A percentile compares a stretch with the other conserved stretches of the same genome.
These are phyloP conservation scores for Hemerocallis citrina DNA, from an alignment of 106 monocot species.

Conservation along the genomic window DNA sequence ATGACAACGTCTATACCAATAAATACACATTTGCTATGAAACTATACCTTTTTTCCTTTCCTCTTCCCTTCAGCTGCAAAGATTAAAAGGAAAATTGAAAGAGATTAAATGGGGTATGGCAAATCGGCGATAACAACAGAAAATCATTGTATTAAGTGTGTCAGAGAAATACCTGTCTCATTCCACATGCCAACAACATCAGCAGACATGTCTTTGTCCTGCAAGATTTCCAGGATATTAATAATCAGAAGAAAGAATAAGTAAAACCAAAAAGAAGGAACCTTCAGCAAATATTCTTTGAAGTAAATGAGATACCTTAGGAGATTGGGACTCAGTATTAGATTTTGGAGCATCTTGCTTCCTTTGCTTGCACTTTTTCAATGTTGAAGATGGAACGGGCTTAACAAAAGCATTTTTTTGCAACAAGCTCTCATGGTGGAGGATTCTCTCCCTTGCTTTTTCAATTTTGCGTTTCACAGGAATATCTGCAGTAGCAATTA, in stretches of 20 bases:
- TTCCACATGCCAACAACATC: constrained; percentile 55
- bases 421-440: constrained; percentile 52
- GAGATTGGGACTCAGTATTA: constrained; percentile 3
- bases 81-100: constrained; percentile 9
- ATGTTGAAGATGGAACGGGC: constrained; percentile 52
- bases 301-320: constrained; percentile 26
- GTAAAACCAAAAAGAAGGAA: no score
- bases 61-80: constrained; percentile 34
- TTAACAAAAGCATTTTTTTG: constrained; percentile 60
- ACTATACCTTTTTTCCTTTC: constrained; percentile 40
- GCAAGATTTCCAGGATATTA: constrained; percentile 7
- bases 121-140: constrained; percentile 1
- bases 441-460: constrained; percentile 68
- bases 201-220: constrained; percentile 29
- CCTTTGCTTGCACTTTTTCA: constrained; percentile 39
- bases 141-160: background rate
- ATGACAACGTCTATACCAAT: no score
- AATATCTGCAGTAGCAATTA: constrained; percentile 26
- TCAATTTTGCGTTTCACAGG: constrained; percentile 67
- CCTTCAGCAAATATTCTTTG: background rate
- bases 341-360: constrained; percentile 21
- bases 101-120: background rate
- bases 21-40: no score
- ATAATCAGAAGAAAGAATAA: background rate
- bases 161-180: constrained; percentile 32